Conservation (phyloP, 495 filamentous ascomycete genomes). For the Xylaria telfairii region DNA sequence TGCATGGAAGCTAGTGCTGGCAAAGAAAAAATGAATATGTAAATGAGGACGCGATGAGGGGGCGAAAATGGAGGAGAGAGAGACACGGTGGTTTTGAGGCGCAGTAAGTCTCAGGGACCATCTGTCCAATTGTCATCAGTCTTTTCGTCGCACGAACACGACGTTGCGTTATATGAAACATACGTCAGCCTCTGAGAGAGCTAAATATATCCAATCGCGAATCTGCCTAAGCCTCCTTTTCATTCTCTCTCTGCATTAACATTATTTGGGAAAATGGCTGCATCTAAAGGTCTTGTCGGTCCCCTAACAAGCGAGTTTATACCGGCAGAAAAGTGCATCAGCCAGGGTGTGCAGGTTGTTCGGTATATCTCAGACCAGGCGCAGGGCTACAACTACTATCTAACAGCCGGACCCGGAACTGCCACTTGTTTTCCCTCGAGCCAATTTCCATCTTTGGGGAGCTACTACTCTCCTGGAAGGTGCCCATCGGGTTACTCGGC, state of each 20-base stretch:
- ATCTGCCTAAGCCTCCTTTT: background rate
- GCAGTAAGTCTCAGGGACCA: no score
- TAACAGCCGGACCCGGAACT: background rate
- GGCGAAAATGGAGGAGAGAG: no score
- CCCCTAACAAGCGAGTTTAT: background rate
- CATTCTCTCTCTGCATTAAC: background rate
- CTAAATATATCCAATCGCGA: background rate
- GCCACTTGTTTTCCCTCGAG: background rate
- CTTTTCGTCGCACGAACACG: no score
- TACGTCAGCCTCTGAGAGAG: background rate
- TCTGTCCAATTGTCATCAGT: no score
- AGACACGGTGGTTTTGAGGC: no score
- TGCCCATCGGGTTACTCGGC: background rate
- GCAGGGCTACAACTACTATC: background rate
- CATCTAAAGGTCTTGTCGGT: background rate
- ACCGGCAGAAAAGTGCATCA: background rate
- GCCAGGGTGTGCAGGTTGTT: background rate
- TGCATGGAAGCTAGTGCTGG: no score
- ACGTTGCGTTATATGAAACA: no score
- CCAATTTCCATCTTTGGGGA: background rate
- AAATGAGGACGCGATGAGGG: no score
- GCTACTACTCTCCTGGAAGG: slow-evolving; percentile 2
- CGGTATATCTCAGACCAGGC: background rate
- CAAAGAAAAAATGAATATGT: no score
- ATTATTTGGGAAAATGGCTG: background rate